phyloP scores from a whole-genome alignment of 2,329 filamentous ascomycete species.

The Microcyclospora tardicrescens region DNA sequence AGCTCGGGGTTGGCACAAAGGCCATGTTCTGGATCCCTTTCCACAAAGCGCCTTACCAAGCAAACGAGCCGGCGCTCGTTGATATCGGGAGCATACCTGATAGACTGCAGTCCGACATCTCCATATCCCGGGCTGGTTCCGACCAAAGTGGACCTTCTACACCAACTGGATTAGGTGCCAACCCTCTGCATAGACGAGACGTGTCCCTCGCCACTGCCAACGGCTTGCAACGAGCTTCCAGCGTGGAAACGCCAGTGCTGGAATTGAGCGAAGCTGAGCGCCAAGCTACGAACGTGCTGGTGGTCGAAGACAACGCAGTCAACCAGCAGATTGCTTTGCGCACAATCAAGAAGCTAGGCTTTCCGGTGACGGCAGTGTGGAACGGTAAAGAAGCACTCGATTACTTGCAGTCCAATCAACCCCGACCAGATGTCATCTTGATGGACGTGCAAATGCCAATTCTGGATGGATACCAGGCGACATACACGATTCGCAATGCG shows the following conservation, averaged over 20 bases:
- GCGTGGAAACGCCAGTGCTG: slow-evolving; percentile 28
- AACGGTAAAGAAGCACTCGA: slow-evolving; percentile 69
- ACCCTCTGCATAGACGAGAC: slow-evolving; percentile 8
- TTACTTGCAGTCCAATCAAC: slow-evolving; percentile 42
- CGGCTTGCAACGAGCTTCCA: background rate
- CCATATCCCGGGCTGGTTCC: slow-evolving; percentile 53
- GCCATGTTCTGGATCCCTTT: slow-evolving; percentile 68
- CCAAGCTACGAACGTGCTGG: slow-evolving; percentile 52
- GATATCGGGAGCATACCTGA: slow-evolving; percentile 54
- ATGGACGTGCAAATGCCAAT: slow-evolving; percentile 30
- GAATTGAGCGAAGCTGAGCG: slow-evolving; percentile 46
- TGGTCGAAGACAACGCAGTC: slow-evolving; percentile 65
- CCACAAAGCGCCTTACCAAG: slow-evolving; percentile 49
- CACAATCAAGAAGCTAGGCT: slow-evolving; percentile 61
- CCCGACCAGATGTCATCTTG: slow-evolving; percentile 59
- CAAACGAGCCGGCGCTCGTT: slow-evolving; percentile 37
- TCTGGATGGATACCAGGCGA: slow-evolving; percentile 60
- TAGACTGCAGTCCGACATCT: slow-evolving; percentile 44
- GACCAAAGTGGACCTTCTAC: slow-evolving; percentile 40
- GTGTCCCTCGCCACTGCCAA: slow-evolving; percentile 7
- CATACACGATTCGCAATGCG: slow-evolving; percentile 58
- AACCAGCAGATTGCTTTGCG: slow-evolving; percentile 67
- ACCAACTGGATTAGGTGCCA: slow-evolving; percentile 11
- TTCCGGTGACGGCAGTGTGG: slow-evolving; percentile 58
- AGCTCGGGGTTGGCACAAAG: slow-evolving; percentile 54